Conservation (phyloP, 164 flowering plant genomes). For the Paratinospora sagittata region DNA sequence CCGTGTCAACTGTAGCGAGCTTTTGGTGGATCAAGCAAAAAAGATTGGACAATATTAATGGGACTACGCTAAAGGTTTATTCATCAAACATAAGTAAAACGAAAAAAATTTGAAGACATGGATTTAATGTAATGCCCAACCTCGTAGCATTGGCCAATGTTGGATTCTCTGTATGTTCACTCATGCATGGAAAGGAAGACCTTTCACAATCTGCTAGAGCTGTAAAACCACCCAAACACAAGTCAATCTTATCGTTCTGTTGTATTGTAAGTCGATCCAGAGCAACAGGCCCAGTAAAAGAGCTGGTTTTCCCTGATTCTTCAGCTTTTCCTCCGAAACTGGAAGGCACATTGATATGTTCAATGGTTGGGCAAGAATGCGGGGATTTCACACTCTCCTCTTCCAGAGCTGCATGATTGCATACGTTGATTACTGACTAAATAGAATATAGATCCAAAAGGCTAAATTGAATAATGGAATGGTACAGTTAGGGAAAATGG, state of each 20-base stretch:
- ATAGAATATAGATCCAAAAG: neutral
- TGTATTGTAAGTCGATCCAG: constrained; percentile 9
- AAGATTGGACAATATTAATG: neutral
- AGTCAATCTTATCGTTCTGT: constrained; percentile 5
- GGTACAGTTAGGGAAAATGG: too few relatives aligned
- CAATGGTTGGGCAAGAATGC: constrained; percentile 10
- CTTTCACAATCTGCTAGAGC: constrained; percentile 15
- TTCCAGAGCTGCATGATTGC: constrained; percentile 27
- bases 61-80: neutral
- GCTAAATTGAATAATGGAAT: neutral
- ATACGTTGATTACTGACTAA: constrained; percentile 5
- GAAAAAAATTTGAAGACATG: constrained; percentile 14
- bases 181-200: constrained; percentile 10
- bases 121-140: constrained; percentile 13
- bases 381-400: constrained; percentile 17
- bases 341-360: constrained; percentile 15
- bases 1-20: constrained; percentile 18
- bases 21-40: constrained; percentile 12
- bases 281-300: constrained; percentile 15
- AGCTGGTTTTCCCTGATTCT: constrained; percentile 18
- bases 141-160: constrained; percentile 3
- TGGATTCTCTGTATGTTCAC: constrained; percentile 10
- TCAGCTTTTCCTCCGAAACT: constrained; percentile 14
- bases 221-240: constrained; percentile 11
- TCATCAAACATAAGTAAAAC: constrained; percentile 3